A percentile compares a stretch with the other conserved stretches of the same genome.
Conservation (phyloP, 2,329 filamentous ascomycete species). For the Diplodia mutila region DNA sequence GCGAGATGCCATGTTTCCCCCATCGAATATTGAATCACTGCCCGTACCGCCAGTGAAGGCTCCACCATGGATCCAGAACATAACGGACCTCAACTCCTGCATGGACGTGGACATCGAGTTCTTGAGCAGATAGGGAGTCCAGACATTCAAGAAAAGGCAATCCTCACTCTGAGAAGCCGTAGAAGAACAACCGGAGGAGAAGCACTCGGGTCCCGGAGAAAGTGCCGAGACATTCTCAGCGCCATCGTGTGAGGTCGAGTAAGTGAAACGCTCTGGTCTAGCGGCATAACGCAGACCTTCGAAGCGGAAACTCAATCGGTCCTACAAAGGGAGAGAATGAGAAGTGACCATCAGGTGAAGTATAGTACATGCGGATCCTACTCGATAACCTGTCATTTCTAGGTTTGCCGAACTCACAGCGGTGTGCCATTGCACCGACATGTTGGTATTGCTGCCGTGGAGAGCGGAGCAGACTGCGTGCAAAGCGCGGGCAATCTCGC, state of each 20-base stretch:
- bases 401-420: conserved; percentile 29
- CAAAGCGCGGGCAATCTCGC: conserved; percentile 30
- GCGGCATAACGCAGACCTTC: conserved; percentile 54
- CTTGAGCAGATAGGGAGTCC: conserved; percentile 42
- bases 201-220: conserved; percentile 45
- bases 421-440: conserved; percentile 29
- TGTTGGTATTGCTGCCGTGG: conserved; percentile 28
- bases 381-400: conserved; percentile 29
- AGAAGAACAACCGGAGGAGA: conserved; percentile 42
- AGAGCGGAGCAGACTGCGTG: conserved; percentile 32
- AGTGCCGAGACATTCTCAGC: conserved; percentile 40
- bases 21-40: conserved; percentile 44
- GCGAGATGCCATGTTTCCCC: conserved; percentile 24
- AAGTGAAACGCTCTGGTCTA: conserved; percentile 51
- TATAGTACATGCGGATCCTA: neutral
- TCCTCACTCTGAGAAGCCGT: conserved; percentile 43
- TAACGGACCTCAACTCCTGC: conserved; percentile 48
- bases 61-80: conserved; percentile 54
- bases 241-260: conserved; percentile 47
- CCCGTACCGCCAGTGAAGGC: conserved; percentile 47
- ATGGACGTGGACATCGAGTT: conserved; percentile 28
- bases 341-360: conserved; percentile 35
- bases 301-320: conserved; percentile 56
- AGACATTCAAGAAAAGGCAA: conserved; percentile 50
- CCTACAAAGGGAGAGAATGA: conserved; percentile 27